These are phyloP conservation scores for Singerocomus inundabilis DNA, from an alignment of 1,284 basidiomycete species.

Conservation along the genomic window DNA sequence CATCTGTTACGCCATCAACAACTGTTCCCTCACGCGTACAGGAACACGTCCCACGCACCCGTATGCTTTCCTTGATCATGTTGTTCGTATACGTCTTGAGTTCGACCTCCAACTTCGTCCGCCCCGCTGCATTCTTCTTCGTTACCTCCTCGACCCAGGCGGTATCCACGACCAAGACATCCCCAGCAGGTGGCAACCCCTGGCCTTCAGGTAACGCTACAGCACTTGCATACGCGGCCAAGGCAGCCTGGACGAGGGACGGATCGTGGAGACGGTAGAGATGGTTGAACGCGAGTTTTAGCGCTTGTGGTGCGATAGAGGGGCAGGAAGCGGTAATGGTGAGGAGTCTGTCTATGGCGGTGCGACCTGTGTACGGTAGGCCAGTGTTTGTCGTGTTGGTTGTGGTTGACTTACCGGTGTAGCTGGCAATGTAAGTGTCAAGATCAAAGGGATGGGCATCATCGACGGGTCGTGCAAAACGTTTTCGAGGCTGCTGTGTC, in stretches of 20 bases:
- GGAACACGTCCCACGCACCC: constrained; percentile 43
- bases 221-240: constrained; percentile 57
- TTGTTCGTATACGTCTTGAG: constrained; percentile 88
- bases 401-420: constrained; percentile 25
- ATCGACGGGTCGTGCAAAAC: constrained; percentile 48
- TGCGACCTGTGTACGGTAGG: constrained; percentile 50
- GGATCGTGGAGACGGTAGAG: constrained; percentile 64
- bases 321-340: constrained; percentile 65
- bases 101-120: constrained; percentile 79
- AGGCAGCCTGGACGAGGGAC: constrained; percentile 52
- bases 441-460: constrained; percentile 79
- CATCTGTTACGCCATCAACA: constrained; percentile 43
- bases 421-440: constrained; percentile 46
- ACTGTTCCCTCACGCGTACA: neutral
- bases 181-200: constrained; percentile 45
- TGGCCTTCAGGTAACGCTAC: constrained; percentile 38
- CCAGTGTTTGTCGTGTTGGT: neutral
- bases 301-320: constrained; percentile 64
- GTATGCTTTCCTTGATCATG: constrained; percentile 92
- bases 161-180: constrained; percentile 49
- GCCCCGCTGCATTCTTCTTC: constrained; percentile 61
- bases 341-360: constrained; percentile 65
- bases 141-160: constrained; percentile 67
- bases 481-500: constrained; percentile 14
- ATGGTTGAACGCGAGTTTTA: constrained; percentile 59